A percentile compares a stretch with the other conserved stretches of the same genome.
Evolutionary conservation across 345 rosid genomes (phyloP).

Genomic region (Lagerstroemia speciosa): DNA sequence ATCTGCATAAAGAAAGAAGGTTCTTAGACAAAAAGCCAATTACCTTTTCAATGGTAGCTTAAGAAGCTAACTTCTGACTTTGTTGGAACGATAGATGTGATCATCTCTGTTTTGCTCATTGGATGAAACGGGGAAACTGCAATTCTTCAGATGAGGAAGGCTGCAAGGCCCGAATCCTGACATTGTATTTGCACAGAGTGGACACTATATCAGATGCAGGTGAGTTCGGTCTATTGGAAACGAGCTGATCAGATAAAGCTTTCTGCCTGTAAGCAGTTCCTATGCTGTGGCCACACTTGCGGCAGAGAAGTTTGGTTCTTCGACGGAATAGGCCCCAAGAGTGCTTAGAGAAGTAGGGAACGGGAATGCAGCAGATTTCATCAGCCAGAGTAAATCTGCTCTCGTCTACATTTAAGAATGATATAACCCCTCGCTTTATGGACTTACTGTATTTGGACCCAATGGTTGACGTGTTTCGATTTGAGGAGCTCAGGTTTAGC

Average conservation of each 20-base stretch:
- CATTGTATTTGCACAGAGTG: slow-evolving; percentile 43
- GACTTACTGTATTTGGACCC: slow-evolving; percentile 91
- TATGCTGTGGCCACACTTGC: slow-evolving; percentile 69
- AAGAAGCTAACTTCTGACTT: not conserved
- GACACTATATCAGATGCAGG: slow-evolving; percentile 30
- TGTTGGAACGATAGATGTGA: not conserved
- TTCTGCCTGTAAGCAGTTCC: slow-evolving; percentile 57
- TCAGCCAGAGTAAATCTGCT: slow-evolving; percentile 79
- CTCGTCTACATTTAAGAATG: slow-evolving; percentile 71
- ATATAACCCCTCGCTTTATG: slow-evolving; percentile 81
- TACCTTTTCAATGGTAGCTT: not conserved
- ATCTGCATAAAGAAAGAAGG: not conserved
- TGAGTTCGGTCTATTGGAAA: slow-evolving; percentile 37
- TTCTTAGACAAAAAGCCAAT: not conserved
- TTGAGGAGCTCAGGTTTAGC: slow-evolving; percentile 76
- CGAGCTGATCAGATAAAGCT: slow-evolving; percentile 33
- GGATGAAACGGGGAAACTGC: slow-evolving; percentile 25
- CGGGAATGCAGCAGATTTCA: slow-evolving; percentile 77
- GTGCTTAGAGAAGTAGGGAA: slow-evolving; percentile 55
- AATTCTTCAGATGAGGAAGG: slow-evolving; percentile 49
- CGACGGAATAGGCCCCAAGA: slow-evolving; percentile 58
- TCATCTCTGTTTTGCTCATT: slow-evolving; percentile 6
- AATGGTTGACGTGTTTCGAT: slow-evolving; percentile 68
- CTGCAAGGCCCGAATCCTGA: slow-evolving; percentile 79
- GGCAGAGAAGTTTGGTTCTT: slow-evolving; percentile 85